Conservation (phyloP, 768 basidiomycete species). For the Pholiota conissans region DNA sequence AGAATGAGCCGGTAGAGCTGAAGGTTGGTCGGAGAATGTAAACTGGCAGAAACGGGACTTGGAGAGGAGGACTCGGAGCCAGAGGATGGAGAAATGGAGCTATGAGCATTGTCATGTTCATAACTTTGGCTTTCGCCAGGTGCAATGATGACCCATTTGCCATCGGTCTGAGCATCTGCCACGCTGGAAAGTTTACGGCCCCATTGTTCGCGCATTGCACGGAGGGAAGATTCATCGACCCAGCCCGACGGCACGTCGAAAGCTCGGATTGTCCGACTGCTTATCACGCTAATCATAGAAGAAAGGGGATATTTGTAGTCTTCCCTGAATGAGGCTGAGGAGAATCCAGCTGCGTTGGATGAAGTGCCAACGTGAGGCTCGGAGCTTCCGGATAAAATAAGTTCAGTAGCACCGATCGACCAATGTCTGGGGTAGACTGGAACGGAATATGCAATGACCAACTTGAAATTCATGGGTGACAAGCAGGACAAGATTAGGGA, state of each 20-base stretch:
- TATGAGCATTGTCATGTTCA: constrained; percentile 7
- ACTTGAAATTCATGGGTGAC: constrained; percentile 60
- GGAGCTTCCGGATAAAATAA: constrained; percentile 53
- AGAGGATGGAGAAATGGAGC: constrained; percentile 14
- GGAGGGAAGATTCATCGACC: constrained; percentile 66
- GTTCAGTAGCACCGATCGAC: constrained; percentile 75
- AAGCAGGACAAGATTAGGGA: constrained; percentile 77
- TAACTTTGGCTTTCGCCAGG: constrained; percentile 42
- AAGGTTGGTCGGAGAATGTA: constrained; percentile 48
- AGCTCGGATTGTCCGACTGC: constrained; percentile 65
- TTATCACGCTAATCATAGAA: constrained; percentile 45
- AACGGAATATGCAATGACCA: constrained; percentile 71
- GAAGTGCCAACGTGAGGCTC: constrained; percentile 17
- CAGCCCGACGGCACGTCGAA: constrained; percentile 72
- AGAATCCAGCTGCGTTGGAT: constrained; percentile 18
- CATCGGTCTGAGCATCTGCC: constrained; percentile 78
- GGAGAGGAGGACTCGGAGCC: constrained; percentile 25
- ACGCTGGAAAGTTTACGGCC: constrained; percentile 69
- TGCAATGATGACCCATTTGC: constrained; percentile 82
- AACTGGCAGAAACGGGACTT: constrained; percentile 18
- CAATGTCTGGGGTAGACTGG: constrained; percentile 84
- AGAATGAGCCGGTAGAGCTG: constrained; percentile 77
- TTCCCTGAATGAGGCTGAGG: constrained; percentile 22
- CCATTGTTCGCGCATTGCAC: constrained; percentile 73
- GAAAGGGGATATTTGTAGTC: constrained; percentile 20